A percentile compares a stretch with the other conserved stretches of the same genome.
phyloP scores from a whole-genome alignment of 768 basidiomycete species.

The Trichaptum fuscoviolaceum region DNA sequence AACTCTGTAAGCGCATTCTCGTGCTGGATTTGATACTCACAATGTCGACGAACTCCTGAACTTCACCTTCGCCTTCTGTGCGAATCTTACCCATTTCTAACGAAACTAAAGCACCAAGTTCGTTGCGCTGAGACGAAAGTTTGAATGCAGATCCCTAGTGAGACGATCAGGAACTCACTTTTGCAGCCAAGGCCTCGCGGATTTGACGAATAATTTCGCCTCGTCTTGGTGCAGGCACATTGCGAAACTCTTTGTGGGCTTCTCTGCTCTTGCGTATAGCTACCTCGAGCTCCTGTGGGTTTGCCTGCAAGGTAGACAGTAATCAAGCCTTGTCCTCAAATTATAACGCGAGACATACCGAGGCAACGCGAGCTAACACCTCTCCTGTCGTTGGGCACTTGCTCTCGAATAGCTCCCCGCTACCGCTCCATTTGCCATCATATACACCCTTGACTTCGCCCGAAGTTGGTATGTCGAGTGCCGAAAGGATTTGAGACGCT shows the following conservation, averaged over 20 bases:
- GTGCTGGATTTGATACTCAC: slow-evolving; percentile 39
- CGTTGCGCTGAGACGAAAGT: slow-evolving; percentile 49
- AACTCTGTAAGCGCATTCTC: slow-evolving; percentile 2
- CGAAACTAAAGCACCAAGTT: slow-evolving; percentile 76
- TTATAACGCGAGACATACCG: slow-evolving; percentile 38
- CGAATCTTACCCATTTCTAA: slow-evolving; percentile 90
- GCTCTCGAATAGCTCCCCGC: slow-evolving; percentile 64
- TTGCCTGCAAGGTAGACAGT: slow-evolving; percentile 39
- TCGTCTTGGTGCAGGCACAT: slow-evolving; percentile 78
- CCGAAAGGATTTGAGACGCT: slow-evolving; percentile 61
- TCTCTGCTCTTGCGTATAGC: slow-evolving; percentile 67
- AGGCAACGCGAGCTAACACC: slow-evolving; percentile 65
- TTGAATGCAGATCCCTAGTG: slow-evolving; percentile 13
- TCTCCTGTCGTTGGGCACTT: slow-evolving; percentile 87
- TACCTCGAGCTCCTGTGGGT: slow-evolving; percentile 64
- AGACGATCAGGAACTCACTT: slow-evolving; percentile 41
- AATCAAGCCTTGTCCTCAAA: slow-evolving; percentile 13
- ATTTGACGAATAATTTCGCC: slow-evolving; percentile 89
- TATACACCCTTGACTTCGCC: slow-evolving; percentile 71
- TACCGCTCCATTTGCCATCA: slow-evolving; percentile 75
- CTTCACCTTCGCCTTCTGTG: slow-evolving; percentile 88
- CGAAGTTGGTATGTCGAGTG: slow-evolving; percentile 53
- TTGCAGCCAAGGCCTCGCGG: slow-evolving; percentile 69
- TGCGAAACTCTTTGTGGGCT: slow-evolving; percentile 67
- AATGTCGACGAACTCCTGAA: slow-evolving; percentile 93